Percentiles rank a stretch among this genome's conserved stretches.
These are phyloP conservation scores for Yamadazyma pseudoaaseri DNA, from an alignment of 1,139 yeast species.

Conservation along the genomic window DNA sequence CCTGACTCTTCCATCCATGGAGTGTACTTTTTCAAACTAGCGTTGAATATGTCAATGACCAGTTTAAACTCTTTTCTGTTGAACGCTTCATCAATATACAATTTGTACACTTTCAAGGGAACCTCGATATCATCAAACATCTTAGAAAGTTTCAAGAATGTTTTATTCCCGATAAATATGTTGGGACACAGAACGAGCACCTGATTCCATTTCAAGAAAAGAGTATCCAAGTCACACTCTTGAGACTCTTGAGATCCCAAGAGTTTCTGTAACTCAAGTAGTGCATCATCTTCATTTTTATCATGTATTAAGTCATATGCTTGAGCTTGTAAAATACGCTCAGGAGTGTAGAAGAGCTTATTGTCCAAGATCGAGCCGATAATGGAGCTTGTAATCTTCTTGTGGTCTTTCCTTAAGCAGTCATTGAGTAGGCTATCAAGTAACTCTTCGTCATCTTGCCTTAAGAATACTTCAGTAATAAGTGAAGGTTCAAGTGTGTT, in stretches of 20 bases:
- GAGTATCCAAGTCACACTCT: not conserved
- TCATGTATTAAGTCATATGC: slow-evolving; percentile 1
- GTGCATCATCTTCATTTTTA: slow-evolving; percentile 4
- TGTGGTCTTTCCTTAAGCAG: not conserved
- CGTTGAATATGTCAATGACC: slow-evolving; percentile 33
- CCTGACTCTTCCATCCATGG: slow-evolving; percentile 34
- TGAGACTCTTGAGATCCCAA: slow-evolving; percentile 8
- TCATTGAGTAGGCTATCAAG: slow-evolving; percentile 5
- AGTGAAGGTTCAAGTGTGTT: slow-evolving; percentile 1
- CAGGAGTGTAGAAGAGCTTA: slow-evolving; percentile 10
- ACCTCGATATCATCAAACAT: slow-evolving; percentile 15
- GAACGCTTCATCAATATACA: slow-evolving; percentile 31
- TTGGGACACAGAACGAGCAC: slow-evolving; percentile 15
- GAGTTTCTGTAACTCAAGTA: not conserved
- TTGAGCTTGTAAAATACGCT: slow-evolving; percentile 12
- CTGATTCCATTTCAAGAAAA: slow-evolving; percentile 10
- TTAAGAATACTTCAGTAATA: slow-evolving; percentile 7
- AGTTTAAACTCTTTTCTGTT: slow-evolving; percentile 15
- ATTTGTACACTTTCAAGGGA: slow-evolving; percentile 26
- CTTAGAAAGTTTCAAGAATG: slow-evolving; percentile 16
- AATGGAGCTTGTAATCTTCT: not conserved
- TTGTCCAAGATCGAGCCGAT: slow-evolving; percentile 7
- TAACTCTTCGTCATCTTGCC: slow-evolving; percentile 11
- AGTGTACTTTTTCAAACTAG: slow-evolving; percentile 23
- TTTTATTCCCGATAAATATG: slow-evolving; percentile 21